Percentiles rank a stretch among this genome's conserved stretches.
Evolutionary conservation across 2,329 filamentous ascomycete genomes (phyloP).

Genomic region (Cryphonectria radicalis): DNA sequence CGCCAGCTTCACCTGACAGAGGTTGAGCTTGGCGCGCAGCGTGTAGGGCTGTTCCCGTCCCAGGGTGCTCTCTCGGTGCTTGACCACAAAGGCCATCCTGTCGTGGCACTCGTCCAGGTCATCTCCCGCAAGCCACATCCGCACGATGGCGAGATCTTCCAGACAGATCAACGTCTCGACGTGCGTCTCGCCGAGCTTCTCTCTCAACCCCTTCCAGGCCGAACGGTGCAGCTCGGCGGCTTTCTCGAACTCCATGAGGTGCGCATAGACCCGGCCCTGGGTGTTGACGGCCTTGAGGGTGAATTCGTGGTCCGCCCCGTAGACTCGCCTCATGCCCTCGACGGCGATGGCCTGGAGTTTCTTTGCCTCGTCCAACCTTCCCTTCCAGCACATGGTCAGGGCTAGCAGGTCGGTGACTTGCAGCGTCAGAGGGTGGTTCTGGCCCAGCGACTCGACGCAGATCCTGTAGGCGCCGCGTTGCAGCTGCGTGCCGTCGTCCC

Average conservation of each 20-base stretch:
- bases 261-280: background rate
- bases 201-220: background rate
- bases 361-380: background rate
- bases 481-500: background rate
- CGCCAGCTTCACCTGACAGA: slow-evolving; percentile 20
- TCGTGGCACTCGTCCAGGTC: slow-evolving; percentile 24
- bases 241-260: background rate
- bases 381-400: background rate
- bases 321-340: background rate
- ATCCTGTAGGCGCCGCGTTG: background rate
- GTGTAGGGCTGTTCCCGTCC: slow-evolving; percentile 31
- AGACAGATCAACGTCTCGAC: background rate
- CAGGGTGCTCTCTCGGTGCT: slow-evolving; percentile 23
- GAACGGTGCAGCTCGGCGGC: background rate
- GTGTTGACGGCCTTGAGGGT: slow-evolving; percentile 1
- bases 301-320: background rate
- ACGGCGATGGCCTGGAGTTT: background rate
- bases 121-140: background rate
- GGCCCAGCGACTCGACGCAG: background rate
- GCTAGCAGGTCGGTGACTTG: background rate
- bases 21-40: slow-evolving; percentile 23
- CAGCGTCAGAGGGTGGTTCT: slow-evolving; percentile 1
- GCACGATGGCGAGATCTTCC: background rate
- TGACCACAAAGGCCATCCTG: slow-evolving; percentile 24
- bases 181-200: background rate